phyloP scores from a whole-genome alignment of 2,329 filamentous ascomycete species.

The Acrocalymma vagum region DNA sequence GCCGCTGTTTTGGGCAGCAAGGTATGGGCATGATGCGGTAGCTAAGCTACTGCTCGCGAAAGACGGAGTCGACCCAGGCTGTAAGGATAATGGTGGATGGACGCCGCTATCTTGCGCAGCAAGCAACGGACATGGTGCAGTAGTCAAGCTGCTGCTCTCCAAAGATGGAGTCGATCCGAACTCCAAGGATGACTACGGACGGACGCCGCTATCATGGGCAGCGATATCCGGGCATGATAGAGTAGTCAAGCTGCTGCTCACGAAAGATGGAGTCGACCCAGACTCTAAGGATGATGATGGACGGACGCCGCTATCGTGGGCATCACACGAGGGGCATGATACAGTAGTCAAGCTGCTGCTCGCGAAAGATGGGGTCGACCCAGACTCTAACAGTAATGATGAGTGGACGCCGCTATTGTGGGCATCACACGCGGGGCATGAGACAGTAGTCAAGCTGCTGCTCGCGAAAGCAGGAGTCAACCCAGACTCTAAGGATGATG shows the following conservation, averaged over 20 bases:
- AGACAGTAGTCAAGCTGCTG: not conserved
- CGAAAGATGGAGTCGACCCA: not conserved
- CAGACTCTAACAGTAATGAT: conserved; percentile 12
- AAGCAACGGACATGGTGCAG: not conserved
- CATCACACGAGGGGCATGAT: too few relatives aligned
- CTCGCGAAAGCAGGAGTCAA: conserved; percentile 1
- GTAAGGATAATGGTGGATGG: conserved; percentile 1
- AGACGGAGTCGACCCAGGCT: not conserved
- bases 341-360: conserved; percentile 2
- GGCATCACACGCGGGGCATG: conserved; percentile 2
- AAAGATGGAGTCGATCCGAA: conserved; percentile 16
- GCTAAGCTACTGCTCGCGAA: not conserved
- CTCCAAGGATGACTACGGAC: conserved; percentile 6
- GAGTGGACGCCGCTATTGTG: conserved; percentile 7
- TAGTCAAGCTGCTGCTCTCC: not conserved
- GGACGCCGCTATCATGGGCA: conserved; percentile 8
- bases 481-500: conserved; percentile 3
- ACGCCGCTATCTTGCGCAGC: conserved; percentile 4
- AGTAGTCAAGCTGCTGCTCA: conserved; percentile 2
- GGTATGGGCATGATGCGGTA: not conserved
- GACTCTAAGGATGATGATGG: conserved; percentile 3
- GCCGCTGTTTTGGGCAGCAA: conserved; percentile 4
- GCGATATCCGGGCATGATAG: not conserved
- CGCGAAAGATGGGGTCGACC: conserved; percentile 5
- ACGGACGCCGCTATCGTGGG: conserved; percentile 5